These are phyloP conservation scores for Emericellopsis atlantica DNA, from an alignment of 2,329 filamentous ascomycete genomes.

Conservation along the genomic window DNA sequence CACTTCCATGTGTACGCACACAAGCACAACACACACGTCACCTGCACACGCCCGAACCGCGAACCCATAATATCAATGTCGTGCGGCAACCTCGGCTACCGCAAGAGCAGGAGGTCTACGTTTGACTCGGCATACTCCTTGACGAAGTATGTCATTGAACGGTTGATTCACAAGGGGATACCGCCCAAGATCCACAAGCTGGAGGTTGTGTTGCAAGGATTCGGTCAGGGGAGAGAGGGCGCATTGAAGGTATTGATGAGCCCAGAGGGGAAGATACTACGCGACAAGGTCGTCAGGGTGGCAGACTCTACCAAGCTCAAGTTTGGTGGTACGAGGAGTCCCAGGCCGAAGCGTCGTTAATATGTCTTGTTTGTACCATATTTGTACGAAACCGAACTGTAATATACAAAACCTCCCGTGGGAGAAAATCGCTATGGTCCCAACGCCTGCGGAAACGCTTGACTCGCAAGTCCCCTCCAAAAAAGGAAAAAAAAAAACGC, in stretches of 20 bases:
- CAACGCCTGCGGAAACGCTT: not conserved
- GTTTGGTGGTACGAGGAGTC: conserved; percentile 87
- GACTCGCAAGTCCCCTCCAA: not conserved
- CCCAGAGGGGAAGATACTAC: conserved; percentile 65
- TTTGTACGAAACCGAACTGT: not conserved
- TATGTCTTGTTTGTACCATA: conserved; percentile 3
- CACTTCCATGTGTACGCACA: conserved; percentile 78
- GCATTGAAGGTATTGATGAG: conserved; percentile 82
- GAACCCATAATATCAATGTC: conserved; percentile 70
- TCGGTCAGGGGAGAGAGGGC: conserved; percentile 77
- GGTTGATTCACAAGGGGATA: conserved; percentile 72
- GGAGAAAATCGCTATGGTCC: no score
- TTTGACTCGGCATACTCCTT: conserved; percentile 94
- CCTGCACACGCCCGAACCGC: conserved; percentile 70
- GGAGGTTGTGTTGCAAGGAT: conserved; percentile 75
- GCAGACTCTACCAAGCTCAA: conserved; percentile 83
- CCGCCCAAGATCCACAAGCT: conserved; percentile 62
- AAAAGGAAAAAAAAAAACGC: not conserved
- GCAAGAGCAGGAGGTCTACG: conserved; percentile 62
- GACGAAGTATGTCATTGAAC: conserved; percentile 67
- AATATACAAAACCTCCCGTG: not conserved
- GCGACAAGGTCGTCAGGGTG: conserved; percentile 64
- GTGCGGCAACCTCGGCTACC: conserved; percentile 84
- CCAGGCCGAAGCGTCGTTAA: conserved; percentile 66
- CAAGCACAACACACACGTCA: conserved; percentile 94